Evolutionary conservation across 1,284 basidiomycete genomes (phyloP), one percentile per base, ranked within the genome.

Genomic region (Sanguinoderma infundibulare): DNA sequence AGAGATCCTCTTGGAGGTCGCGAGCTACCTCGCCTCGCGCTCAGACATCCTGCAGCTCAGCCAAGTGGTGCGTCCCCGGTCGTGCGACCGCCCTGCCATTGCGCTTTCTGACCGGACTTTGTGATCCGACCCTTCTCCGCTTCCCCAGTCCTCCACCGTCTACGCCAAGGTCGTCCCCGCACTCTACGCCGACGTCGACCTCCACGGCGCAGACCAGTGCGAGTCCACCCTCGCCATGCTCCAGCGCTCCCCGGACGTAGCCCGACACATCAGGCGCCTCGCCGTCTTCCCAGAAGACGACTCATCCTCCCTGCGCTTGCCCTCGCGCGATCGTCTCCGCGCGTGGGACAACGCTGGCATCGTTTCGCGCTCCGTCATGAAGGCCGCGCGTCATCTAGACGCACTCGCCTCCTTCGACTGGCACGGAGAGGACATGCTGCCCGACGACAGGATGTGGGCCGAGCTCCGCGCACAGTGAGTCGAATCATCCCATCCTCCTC

Each of bases 401-500:
- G 87, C 86, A 22, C 78, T 91, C 51, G 76, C 79, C 34, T 83
- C 77, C 10, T 91, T 91, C 67, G 74, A 82, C 34, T 91, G 89
- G 89, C 86, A 87, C 62, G 87, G 82, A 4, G 85, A 88, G 56
- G 88, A 89, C 67, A 74, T 84, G 35, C 82, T 89, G 2, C 83
- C 80, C 38, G 77, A 84, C 62, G 90, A 91, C 64, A 84, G 87
- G 63, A 87, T 91, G 86, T 91, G 89, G 89, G 83, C 87, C 62
- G 83, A 85, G 57, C 76, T 91, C 65, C 82, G 87, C 38, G 73
- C 82, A 59, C 84, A 83, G 90, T 91, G 71, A 69, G 60, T 53
- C 83, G 10, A 10, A 10, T 35, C 38, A 35, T n/a, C n/a, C n/a
- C n/a, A n/a, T n/a, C n/a, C n/a, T n/a, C n/a, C n/a, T n/a, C n/a